These are phyloP conservation scores for Pisolithus microcarpus DNA, from an alignment of 768 basidiomycete genomes.

Conservation along the genomic window DNA sequence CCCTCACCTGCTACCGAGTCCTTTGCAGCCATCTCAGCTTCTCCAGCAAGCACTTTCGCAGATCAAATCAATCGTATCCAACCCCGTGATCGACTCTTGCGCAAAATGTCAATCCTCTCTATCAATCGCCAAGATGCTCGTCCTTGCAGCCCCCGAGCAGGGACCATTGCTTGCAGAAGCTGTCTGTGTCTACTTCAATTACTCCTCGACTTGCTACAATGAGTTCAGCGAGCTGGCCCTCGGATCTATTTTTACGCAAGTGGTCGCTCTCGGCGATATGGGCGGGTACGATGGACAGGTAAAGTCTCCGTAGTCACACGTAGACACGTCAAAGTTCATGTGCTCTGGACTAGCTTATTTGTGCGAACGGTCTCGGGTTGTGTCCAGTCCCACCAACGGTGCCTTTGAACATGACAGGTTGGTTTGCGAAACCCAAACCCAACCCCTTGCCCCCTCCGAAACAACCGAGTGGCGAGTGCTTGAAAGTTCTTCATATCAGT, in stretches of 20 bases:
- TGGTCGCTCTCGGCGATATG: constrained; percentile 38
- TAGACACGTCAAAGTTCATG: neutral
- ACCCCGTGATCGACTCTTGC: constrained; percentile 31
- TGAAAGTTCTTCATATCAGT: constrained; percentile 44
- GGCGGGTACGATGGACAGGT: constrained; percentile 47
- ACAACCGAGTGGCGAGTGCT: constrained; percentile 35
- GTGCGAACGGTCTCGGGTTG: constrained; percentile 25
- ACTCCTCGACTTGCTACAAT: constrained; percentile 28
- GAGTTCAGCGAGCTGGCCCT: constrained; percentile 20
- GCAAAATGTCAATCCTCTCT: constrained; percentile 34
- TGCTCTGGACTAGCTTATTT: constrained; percentile 18
- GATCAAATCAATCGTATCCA: constrained; percentile 26
- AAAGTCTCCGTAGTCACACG: neutral
- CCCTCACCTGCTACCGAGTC: constrained; percentile 37
- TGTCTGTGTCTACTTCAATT: constrained; percentile 30
- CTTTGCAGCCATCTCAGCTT: constrained; percentile 27
- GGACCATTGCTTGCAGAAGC: constrained; percentile 29
- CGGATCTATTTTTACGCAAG: constrained; percentile 36
- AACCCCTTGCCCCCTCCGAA: constrained; percentile 35
- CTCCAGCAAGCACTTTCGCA: constrained; percentile 33
- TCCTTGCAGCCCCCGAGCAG: constrained; percentile 35
- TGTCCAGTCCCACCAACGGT: constrained; percentile 35
- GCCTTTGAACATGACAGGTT: constrained; percentile 37
- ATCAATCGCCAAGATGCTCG: constrained; percentile 36
- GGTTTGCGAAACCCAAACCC: constrained; percentile 48